Percentiles rank a stretch among this genome's conserved stretches.
phyloP scores from a whole-genome alignment of 2,329 filamentous ascomycete species.

The Exophiala bonariae region DNA sequence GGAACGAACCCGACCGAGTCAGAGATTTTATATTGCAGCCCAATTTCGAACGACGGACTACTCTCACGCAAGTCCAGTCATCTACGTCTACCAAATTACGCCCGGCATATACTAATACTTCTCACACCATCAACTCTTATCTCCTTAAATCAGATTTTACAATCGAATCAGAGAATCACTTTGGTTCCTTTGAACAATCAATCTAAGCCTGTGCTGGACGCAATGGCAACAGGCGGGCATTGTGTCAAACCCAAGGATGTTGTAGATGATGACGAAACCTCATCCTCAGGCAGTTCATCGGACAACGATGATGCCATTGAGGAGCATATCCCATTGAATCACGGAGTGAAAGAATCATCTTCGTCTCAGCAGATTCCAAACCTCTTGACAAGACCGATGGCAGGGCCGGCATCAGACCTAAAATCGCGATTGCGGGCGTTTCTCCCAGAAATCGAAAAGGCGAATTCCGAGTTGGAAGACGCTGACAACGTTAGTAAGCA shows the following conservation, averaged over 20 bases:
- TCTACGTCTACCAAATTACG: no score
- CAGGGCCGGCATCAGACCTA: slow-evolving; percentile 22
- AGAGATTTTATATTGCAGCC: no score
- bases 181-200: no score
- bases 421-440: slow-evolving; percentile 41
- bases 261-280: not conserved
- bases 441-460: slow-evolving; percentile 42
- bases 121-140: no score
- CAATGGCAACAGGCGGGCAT: not conserved
- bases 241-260: not conserved
- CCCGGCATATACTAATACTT: no score
- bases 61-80: no score
- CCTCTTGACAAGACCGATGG: not conserved
- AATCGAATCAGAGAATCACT: no score
- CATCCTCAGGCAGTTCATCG: not conserved
- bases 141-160: no score
- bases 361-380: slow-evolving; percentile 16
- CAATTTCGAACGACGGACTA: no score
- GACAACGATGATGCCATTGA: not conserved
- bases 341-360: slow-evolving; percentile 9
- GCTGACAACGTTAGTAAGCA: slow-evolving; percentile 34
- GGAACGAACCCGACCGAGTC: no score
- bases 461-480: slow-evolving; percentile 43
- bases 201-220: not conserved
- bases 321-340: not conserved